phyloP scores from a whole-genome alignment of 164 flowering plant species.

The Piper longum region DNA sequence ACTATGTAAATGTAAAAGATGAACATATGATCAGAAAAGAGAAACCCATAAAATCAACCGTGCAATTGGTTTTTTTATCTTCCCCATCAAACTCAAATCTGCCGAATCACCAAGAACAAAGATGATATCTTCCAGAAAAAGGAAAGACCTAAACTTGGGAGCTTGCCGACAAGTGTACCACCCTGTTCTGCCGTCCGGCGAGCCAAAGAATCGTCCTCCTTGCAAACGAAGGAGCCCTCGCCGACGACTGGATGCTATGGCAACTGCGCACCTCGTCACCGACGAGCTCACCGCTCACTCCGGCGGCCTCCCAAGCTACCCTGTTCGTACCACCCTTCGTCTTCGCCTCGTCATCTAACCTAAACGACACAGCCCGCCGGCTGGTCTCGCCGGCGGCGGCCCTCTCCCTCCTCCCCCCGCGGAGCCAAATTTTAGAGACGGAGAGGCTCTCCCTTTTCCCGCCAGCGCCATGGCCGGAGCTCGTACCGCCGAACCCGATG shows the following conservation, averaged over 20 bases:
- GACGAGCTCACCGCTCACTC: constrained; percentile 17
- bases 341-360: constrained; percentile 26
- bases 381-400: constrained; percentile 38
- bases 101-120: constrained; percentile 9
- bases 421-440: constrained; percentile 71
- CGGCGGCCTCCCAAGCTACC: constrained; percentile 27
- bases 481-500: constrained; percentile 25
- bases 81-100: constrained; percentile 2
- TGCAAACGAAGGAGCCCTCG: constrained; percentile 40
- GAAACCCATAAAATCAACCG: background rate
- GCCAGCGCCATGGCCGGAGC: constrained; percentile 1
- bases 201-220: constrained; percentile 58
- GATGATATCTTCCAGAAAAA: background rate
- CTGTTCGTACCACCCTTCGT: constrained; percentile 13
- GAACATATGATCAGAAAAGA: too few relatives aligned
- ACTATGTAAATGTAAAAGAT: too few relatives aligned
- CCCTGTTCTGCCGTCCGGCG: constrained; percentile 58
- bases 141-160: constrained; percentile 15
- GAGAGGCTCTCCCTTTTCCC: constrained; percentile 65
- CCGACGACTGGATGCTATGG: constrained; percentile 29
- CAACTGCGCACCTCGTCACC: constrained; percentile 31
- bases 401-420: constrained; percentile 36
- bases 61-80: background rate
- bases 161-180: constrained; percentile 48
- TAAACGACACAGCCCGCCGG: constrained; percentile 52